Percentiles rank a stretch among this genome's conserved stretches.
Conservation (phyloP, 164 flowering plant species). For the Aristolochia fimbriata region DNA sequence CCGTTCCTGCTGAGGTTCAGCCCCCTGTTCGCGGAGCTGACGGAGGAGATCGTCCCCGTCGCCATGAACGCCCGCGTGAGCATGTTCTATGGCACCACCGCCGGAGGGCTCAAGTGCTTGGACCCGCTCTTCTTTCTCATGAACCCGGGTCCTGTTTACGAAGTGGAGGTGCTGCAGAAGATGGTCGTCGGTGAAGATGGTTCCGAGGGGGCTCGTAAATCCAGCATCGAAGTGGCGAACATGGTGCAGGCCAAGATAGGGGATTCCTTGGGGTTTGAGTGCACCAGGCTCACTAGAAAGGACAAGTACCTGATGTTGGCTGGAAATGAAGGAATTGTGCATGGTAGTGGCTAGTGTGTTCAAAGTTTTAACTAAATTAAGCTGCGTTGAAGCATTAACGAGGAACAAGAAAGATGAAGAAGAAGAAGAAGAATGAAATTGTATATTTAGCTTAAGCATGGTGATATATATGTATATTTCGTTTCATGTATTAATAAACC, state of each 20-base stretch:
- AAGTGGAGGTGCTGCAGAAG: constrained; percentile 18
- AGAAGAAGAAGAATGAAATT: too few relatives aligned
- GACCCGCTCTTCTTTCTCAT: constrained; percentile 31
- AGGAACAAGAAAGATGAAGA: neutral
- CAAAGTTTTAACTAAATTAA: neutral
- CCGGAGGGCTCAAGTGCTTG: constrained; percentile 27
- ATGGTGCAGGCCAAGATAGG: constrained; percentile 39
- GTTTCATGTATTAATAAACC: too few relatives aligned
- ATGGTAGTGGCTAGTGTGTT: neutral
- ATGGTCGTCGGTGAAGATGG: constrained; percentile 4
- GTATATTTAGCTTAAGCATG: too few relatives aligned
- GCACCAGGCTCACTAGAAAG: constrained; percentile 55
- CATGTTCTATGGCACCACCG: constrained; percentile 34
- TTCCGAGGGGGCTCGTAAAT: constrained; percentile 17
- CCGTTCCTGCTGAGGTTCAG: constrained; percentile 34
- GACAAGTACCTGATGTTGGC: constrained; percentile 56
- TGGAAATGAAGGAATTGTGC: constrained; percentile 42
- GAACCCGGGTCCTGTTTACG: constrained; percentile 25
- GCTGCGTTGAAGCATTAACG: neutral
- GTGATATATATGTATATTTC: too few relatives aligned
- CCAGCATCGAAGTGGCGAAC: constrained; percentile 44
- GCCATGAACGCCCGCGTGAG: constrained; percentile 18
- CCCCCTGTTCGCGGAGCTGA: constrained; percentile 31
- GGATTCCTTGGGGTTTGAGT: constrained; percentile 40
- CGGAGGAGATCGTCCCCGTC: constrained; percentile 24